Evolutionary conservation across 2,329 filamentous ascomycete genomes (phyloP).

Genomic region (Aspergillus sp.): DNA sequence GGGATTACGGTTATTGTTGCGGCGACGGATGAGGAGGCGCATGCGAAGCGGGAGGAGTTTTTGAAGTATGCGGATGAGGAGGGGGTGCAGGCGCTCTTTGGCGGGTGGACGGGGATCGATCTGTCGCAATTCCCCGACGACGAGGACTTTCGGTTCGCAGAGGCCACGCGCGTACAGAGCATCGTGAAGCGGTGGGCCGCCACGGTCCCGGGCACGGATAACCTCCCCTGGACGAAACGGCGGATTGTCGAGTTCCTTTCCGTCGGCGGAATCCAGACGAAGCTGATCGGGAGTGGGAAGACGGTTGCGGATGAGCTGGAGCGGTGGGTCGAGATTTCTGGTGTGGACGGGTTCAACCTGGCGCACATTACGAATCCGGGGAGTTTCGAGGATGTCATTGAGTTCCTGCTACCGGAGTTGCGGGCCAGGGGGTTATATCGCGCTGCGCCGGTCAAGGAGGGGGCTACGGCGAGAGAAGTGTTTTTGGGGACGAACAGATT

Average conservation of each 20-base stretch:
- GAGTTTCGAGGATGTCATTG: slow-evolving; percentile 43
- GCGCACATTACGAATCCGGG: slow-evolving; percentile 40
- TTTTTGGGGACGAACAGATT: slow-evolving; percentile 40
- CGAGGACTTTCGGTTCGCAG: slow-evolving; percentile 51
- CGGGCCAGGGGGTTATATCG: slow-evolving; percentile 44
- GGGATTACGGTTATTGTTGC: slow-evolving; percentile 51
- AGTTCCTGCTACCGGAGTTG: slow-evolving; percentile 39
- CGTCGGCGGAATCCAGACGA: slow-evolving; percentile 41
- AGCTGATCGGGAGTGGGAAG: slow-evolving; percentile 41
- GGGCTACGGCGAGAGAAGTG: slow-evolving; percentile 47
- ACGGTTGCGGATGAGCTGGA: slow-evolving; percentile 45
- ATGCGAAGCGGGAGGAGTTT: slow-evolving; percentile 48
- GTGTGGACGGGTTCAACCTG: slow-evolving; percentile 43
- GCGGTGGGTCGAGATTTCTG: slow-evolving; percentile 40
- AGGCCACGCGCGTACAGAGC: slow-evolving; percentile 47
- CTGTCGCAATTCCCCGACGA: slow-evolving; percentile 49
- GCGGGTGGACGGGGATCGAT: slow-evolving; percentile 54
- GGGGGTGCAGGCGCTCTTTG: slow-evolving; percentile 51
- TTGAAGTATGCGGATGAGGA: slow-evolving; percentile 51
- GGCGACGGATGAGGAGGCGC: slow-evolving; percentile 50
- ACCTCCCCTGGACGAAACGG: slow-evolving; percentile 45
- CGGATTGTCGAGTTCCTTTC: slow-evolving; percentile 41
- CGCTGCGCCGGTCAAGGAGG: slow-evolving; percentile 40
- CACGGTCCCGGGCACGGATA: slow-evolving; percentile 47
- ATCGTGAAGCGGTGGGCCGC: slow-evolving; percentile 52